Conservation (phyloP, 2,329 filamentous ascomycete species). For the Fusarium heterosporum region DNA sequence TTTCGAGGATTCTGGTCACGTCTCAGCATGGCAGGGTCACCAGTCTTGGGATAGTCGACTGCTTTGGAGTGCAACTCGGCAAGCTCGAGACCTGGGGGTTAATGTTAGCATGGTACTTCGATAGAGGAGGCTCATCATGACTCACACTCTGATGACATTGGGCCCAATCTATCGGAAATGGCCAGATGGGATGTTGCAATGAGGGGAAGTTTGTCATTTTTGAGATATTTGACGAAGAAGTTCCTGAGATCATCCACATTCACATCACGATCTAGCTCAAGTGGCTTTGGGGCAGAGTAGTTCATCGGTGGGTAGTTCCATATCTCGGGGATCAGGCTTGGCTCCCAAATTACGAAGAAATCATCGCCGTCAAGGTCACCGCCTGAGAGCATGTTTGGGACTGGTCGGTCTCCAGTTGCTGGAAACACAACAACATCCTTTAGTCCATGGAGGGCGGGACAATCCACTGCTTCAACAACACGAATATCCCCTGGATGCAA, state of each 20-base stretch:
- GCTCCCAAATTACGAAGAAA: constrained; percentile 94
- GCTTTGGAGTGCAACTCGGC: constrained; percentile 88
- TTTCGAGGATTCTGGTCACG: constrained; percentile 67
- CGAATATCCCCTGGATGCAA: constrained; percentile 93
- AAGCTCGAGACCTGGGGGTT: constrained; percentile 69
- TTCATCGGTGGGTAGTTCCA: constrained; percentile 85
- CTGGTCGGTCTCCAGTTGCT: constrained; percentile 81
- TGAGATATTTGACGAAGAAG: constrained; percentile 94
- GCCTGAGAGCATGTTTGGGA: constrained; percentile 95
- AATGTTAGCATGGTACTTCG: constrained; percentile 3
- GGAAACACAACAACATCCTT: constrained; percentile 90
- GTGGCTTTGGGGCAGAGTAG: constrained; percentile 70
- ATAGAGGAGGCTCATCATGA: constrained; percentile 12
- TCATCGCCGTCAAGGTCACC: constrained; percentile 97
- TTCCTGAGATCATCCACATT: constrained; percentile 78
- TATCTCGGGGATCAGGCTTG: constrained; percentile 73
- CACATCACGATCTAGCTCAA: constrained; percentile 70
- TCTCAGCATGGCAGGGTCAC: constrained; percentile 77
- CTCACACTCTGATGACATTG: constrained; percentile 76
- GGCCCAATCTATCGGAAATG: constrained; percentile 76
- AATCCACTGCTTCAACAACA: constrained; percentile 85
- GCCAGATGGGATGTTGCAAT: constrained; percentile 89
- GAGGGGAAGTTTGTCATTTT: constrained; percentile 81
- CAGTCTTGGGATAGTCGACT: constrained; percentile 95
- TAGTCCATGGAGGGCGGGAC: constrained; percentile 77